Conservation (phyloP, 2,329 filamentous ascomycete species). For the Aspergillus pseudoglaucus region DNA sequence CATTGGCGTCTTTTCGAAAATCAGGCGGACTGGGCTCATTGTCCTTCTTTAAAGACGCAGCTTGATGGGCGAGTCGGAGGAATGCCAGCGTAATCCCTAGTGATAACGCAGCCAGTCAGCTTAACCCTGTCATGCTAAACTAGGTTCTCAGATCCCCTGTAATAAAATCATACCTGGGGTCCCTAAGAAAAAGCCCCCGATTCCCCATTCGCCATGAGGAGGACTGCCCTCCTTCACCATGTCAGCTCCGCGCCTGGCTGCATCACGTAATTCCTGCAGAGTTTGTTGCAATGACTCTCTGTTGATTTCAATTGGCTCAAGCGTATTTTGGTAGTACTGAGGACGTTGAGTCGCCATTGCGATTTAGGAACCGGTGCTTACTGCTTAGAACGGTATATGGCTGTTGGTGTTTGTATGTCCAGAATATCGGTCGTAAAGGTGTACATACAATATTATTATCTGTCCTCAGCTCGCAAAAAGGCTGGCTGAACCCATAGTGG, state of each 20-base stretch:
- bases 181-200: slow-evolving; percentile 25
- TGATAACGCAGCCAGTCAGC: neutral
- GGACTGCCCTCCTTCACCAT: slow-evolving; percentile 19
- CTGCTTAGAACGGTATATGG: neutral
- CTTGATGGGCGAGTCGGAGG: slow-evolving; percentile 33
- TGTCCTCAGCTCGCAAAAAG: neutral
- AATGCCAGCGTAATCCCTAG: slow-evolving; percentile 32
- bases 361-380: neutral
- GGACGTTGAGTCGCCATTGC: slow-evolving; percentile 4
- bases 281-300: slow-evolving; percentile 10
- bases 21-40: slow-evolving; percentile 8
- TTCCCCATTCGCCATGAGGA: slow-evolving; percentile 16
- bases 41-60: slow-evolving; percentile 15
- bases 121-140: neutral
- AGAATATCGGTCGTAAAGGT: neutral
- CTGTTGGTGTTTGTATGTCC: neutral
- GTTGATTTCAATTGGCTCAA: slow-evolving; percentile 16
- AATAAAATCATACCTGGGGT: slow-evolving; percentile 21
- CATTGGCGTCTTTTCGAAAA: slow-evolving; percentile 20
- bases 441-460: neutral
- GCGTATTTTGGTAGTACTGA: slow-evolving; percentile 22
- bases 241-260: slow-evolving; percentile 22
- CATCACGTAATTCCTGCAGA: slow-evolving; percentile 23
- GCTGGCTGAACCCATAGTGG: neutral
- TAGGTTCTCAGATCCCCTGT: neutral